Evolutionary conservation across 2,329 filamentous ascomycete genomes (phyloP), one percentile per base, ranked within the genome.

Genomic region (Coleophoma eucalyptorum): DNA sequence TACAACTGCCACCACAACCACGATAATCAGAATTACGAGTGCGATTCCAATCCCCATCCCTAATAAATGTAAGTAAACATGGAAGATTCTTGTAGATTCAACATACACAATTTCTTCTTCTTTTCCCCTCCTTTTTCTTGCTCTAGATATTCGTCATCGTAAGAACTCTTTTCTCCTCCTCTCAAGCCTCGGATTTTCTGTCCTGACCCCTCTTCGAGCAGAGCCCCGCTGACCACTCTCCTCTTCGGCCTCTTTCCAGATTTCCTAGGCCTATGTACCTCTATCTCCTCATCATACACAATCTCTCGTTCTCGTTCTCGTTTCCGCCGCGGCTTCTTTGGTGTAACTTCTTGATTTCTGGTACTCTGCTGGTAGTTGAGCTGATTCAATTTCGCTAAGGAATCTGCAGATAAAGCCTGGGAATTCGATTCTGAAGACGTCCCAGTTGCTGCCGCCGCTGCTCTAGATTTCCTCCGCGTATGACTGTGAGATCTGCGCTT

Each of bases 141-240:
- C 60, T 62, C 61, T 8, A 26, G 26, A 8, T 26, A 26, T 74
- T 76, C 57, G 69, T 65, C 58, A 50, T 72, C 48, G 62, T 67
- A 57, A 69, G 66, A 45, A 65, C 67, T 45, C 15, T 59, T 65
- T 56, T 65, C 65, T 35, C 75, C 71, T 40, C 77, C 72, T 51
- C 63, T 77, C 68, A 67, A 78, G 70, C 66, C 79, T 75, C 61
- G 77, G 69, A 62, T 72, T 66, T 61, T 77, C 72, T 61, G 78
- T 62, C 69, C 69, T 73, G 73, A 73, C 0, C 86, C 86, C 65
- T 90, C 86, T 62, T 90, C 87, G 58, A 87, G 71, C 16, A 86
- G 69, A 0, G 84, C 83, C 18, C 86, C 86, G 55, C 86, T 90
- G 18, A 87, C 84, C n/a, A 88, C 74, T 54, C 87, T 73, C 50